Percentiles rank a stretch among this genome's conserved stretches.
Evolutionary conservation across 371 early-diverging fungal genomes (phyloP).

Genomic region (Lichtheimia ornata): DNA sequence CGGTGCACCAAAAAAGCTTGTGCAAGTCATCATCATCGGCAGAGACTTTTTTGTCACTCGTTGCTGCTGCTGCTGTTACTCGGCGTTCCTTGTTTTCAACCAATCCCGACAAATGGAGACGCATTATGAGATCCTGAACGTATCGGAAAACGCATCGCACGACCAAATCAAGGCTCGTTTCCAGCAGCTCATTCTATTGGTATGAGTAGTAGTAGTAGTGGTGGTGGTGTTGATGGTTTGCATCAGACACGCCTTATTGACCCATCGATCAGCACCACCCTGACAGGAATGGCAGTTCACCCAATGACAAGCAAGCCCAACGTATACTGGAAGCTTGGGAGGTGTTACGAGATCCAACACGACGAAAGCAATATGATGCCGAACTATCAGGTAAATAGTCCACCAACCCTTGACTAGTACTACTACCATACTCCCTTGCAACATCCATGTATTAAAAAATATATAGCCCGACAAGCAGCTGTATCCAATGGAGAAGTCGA

Average conservation of each 20-base stretch:
- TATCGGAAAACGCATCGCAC: slow-evolving; percentile 38
- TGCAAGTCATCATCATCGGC: neutral
- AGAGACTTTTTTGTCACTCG: neutral
- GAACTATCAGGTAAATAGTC: slow-evolving; percentile 35
- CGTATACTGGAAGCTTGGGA: slow-evolving; percentile 52
- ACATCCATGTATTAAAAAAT: neutral
- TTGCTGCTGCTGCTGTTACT: too few species aligned
- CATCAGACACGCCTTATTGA: neutral
- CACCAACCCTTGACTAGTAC: too few species aligned
- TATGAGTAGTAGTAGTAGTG: slow-evolving; percentile 17
- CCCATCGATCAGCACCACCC: slow-evolving; percentile 47
- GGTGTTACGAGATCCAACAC: slow-evolving; percentile 29
- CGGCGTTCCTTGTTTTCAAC: too few species aligned
- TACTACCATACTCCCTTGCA: too few species aligned
- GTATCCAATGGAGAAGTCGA: slow-evolving; percentile 48
- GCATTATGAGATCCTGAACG: slow-evolving; percentile 43
- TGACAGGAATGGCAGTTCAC: slow-evolving; percentile 31
- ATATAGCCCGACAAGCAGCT: slow-evolving; percentile 18
- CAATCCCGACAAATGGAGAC: slow-evolving; percentile 26
- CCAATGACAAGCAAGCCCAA: slow-evolving; percentile 27
- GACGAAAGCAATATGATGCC: slow-evolving; percentile 42
- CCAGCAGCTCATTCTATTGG: slow-evolving; percentile 48
- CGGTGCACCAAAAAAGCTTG: neutral
- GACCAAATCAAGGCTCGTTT: slow-evolving; percentile 49
- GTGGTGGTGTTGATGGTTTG: too few species aligned